Base-by-base conservation (phyloP, 2,329 filamentous ascomycete genomes). In the Metarhizium guizhouense region DNA sequence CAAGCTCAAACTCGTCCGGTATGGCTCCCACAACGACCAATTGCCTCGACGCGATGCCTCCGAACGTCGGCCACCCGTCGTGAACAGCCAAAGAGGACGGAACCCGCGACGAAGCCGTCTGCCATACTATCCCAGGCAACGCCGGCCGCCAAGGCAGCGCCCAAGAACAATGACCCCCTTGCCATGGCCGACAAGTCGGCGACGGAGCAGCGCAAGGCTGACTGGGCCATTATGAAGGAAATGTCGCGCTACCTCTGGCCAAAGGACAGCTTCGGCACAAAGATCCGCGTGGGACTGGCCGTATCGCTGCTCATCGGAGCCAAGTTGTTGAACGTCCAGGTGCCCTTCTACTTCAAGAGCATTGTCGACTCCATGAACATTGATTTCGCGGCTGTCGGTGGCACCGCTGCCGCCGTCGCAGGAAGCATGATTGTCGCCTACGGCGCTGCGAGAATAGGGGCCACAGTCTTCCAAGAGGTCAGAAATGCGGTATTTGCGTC, bases 311-410 rank as follows among this genome's bases (percentile, higher is more conserved):
- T 99, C 42, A 74, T 99, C 25, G 90, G 92, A 57, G 90, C 91
- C 68, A 99, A 99, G 79, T 84, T 95, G 51, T 78, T 99, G 66
- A 99, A 97, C 70, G 94, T 99, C 16, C 91, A 99, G 75, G 90
- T 99, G 50, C 94, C 94, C 0, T 99, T 99, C 69, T 99, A 96
- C 77, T 99, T 99, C 78, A 97, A 97, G 78, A 92, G 77, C 71
- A 97, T 99, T 61, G 90, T 99, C 47, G 95, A 99, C 71, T 85
- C 90, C 20, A 96, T 99, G 90, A 99, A 99, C 70, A 82, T 99
- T 62, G 94, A 99, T 70, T 86, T 96, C 68, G 81, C 83, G n/a
- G 80, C 87, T 16, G 75, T 89, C 6, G 93, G 91, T n/a, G 92
- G 91, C 7, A 96, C 91, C 0, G 92, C 90, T 32, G 88, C 86